Conservation (phyloP, 805 yeast species). For the Wickerhamiella shivajii region DNA sequence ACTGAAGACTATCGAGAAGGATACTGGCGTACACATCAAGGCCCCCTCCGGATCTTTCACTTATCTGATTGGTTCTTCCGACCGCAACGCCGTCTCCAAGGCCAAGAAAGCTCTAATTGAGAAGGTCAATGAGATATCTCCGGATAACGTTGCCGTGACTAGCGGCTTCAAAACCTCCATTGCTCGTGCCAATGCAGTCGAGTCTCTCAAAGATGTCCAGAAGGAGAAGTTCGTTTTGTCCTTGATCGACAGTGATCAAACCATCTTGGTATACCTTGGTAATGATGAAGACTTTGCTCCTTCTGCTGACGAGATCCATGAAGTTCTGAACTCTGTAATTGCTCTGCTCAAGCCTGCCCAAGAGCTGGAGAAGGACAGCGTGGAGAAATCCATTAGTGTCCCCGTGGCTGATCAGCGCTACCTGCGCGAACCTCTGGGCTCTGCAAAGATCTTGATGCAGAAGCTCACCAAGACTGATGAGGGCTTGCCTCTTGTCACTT, state of each 20-base stretch:
- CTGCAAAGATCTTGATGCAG: conserved; percentile 11
- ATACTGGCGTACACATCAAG: conserved; percentile 31
- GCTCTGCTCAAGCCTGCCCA: conserved; percentile 43
- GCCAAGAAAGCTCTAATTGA: conserved; percentile 66
- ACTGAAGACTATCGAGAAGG: conserved; percentile 29
- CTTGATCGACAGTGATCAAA: conserved; percentile 37
- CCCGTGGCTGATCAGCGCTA: conserved; percentile 41
- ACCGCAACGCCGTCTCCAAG: conserved; percentile 35
- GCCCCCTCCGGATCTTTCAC: conserved; percentile 37
- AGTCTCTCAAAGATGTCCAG: conserved; percentile 27
- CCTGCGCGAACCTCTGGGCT: conserved; percentile 38
- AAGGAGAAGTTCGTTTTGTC: conserved; percentile 33
- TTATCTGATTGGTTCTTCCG: conserved; percentile 46
- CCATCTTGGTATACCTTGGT: conserved; percentile 41
- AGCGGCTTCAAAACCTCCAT: conserved; percentile 50
- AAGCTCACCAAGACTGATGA: background rate
- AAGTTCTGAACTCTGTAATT: conserved; percentile 40
- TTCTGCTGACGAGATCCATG: conserved; percentile 41
- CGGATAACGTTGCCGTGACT: conserved; percentile 43
- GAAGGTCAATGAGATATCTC: conserved; percentile 57
- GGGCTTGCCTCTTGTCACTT: conserved; percentile 2
- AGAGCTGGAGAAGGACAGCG: conserved; percentile 39
- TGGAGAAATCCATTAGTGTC: conserved; percentile 36
- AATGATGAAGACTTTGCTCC: conserved; percentile 57
- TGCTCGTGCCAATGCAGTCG: conserved; percentile 24